Percentiles rank a stretch among this genome's conserved stretches.
phyloP scores from a whole-genome alignment of 225 moss, liverwort and hornwort species.

The Sphagnum tenellum region DNA sequence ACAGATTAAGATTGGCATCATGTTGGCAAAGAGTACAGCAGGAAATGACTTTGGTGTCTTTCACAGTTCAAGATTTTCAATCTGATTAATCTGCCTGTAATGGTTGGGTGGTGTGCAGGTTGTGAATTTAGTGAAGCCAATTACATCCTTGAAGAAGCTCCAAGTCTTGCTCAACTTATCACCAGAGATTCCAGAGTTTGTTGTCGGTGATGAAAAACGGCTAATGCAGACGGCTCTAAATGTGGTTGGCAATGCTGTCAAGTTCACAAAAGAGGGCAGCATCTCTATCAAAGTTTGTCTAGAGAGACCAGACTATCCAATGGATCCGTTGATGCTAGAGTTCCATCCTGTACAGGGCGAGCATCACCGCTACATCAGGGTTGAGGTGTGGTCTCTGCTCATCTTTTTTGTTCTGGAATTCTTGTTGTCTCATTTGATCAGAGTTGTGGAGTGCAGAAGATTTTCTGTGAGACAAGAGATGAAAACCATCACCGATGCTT shows the following conservation, averaged over 20 bases:
- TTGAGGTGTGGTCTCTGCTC: constrained; percentile 29
- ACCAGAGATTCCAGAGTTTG: constrained; percentile 43
- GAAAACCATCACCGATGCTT: no score
- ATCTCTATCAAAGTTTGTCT: constrained; percentile 29
- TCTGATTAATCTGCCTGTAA: no score
- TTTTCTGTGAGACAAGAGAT: no score
- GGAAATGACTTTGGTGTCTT: no score
- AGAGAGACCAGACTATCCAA: constrained; percentile 26
- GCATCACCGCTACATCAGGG: constrained; percentile 38
- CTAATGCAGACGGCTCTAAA: constrained; percentile 56
- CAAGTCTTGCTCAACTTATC: constrained; percentile 26
- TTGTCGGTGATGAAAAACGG: constrained; percentile 60
- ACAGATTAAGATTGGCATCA: no score
- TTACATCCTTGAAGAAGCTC: constrained; percentile 50
- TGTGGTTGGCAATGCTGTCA: constrained; percentile 64
- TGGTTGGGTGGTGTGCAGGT: constrained; percentile 22
- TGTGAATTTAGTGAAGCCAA: constrained; percentile 47
- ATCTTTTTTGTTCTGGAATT: background rate
- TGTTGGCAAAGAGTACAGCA: no score
- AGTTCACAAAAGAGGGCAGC: constrained; percentile 60
- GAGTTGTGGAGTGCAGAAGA: no score
- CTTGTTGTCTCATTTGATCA: background rate
- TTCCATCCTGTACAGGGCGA: constrained; percentile 25
- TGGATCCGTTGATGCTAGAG: constrained; percentile 27
- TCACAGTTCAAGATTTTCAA: no score